Evolutionary conservation across 2,329 filamentous ascomycete genomes (phyloP).

Genomic region (Exophiala xenobiotica): DNA sequence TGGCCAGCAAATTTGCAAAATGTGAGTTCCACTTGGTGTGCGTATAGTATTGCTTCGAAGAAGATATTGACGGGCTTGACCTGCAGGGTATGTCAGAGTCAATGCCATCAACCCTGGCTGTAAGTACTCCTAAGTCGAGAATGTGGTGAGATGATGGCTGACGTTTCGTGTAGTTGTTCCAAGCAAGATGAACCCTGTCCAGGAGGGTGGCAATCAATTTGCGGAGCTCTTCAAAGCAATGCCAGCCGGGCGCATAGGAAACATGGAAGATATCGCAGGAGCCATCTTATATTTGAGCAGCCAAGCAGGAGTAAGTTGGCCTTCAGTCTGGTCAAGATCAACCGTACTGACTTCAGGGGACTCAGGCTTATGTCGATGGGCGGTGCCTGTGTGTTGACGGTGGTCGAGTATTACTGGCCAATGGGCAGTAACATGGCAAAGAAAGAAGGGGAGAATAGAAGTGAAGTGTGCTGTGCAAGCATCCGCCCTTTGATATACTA

Average conservation of each 20-base stretch:
- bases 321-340: not conserved
- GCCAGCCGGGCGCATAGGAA: slow-evolving; percentile 41
- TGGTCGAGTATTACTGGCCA: slow-evolving; percentile 42
- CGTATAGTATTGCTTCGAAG: not conserved
- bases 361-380: slow-evolving; percentile 44
- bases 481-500: not conserved
- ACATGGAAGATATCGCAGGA: slow-evolving; percentile 44
- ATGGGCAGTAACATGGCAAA: slow-evolving; percentile 35
- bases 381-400: slow-evolving; percentile 43
- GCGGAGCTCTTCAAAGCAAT: slow-evolving; percentile 43
- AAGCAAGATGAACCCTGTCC: slow-evolving; percentile 47
- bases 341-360: not conserved
- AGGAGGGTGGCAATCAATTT: slow-evolving; percentile 43
- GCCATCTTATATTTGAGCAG: slow-evolving; percentile 45
- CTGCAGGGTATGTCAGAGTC: slow-evolving; percentile 45
- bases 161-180: slow-evolving; percentile 39
- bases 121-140: slow-evolving; percentile 30
- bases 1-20: slow-evolving; percentile 50
- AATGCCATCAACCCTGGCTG: slow-evolving; percentile 48
- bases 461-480: not conserved
- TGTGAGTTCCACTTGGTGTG: slow-evolving; percentile 14
- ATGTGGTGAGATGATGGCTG: slow-evolving; percentile 4
- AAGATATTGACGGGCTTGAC: not conserved
- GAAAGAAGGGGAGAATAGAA: not conserved
- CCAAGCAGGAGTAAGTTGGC: slow-evolving; percentile 41